Conservation (phyloP, 805 yeast species). For the Schizosaccharomyces cryophilus region DNA sequence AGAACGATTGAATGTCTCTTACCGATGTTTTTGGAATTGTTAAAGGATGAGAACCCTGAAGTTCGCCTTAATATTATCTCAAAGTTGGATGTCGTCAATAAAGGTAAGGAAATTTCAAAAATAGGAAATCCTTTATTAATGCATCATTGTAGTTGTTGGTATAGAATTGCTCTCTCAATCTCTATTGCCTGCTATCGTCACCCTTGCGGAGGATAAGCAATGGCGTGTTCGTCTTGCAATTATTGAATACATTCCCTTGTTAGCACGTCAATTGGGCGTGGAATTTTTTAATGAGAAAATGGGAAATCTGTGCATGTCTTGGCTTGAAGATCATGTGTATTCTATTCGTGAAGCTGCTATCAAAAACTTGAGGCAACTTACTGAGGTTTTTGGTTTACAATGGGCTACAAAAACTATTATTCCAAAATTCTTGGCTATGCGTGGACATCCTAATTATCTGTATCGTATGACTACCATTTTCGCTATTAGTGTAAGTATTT, state of each 20-base stretch:
- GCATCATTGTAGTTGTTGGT: slow-evolving; percentile 39
- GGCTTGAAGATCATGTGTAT: slow-evolving; percentile 95
- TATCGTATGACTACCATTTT: slow-evolving; percentile 78
- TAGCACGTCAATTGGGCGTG: slow-evolving; percentile 84
- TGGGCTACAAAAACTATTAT: slow-evolving; percentile 82
- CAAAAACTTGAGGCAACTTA: slow-evolving; percentile 47
- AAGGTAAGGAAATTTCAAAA: slow-evolving; percentile 11
- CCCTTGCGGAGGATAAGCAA: slow-evolving; percentile 82
- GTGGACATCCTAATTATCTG: slow-evolving; percentile 43
- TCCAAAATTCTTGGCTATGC: slow-evolving; percentile 40
- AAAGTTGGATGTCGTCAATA: slow-evolving; percentile 73
- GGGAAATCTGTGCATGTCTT: slow-evolving; percentile 76
- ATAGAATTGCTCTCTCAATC: slow-evolving; percentile 67
- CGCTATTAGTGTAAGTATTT: slow-evolving; percentile 24
- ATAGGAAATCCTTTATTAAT: background rate
- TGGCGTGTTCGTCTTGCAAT: slow-evolving; percentile 97
- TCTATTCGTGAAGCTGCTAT: slow-evolving; percentile 95
- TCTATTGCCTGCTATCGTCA: slow-evolving; percentile 82
- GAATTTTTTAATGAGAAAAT: slow-evolving; percentile 79
- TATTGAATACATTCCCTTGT: slow-evolving; percentile 81
- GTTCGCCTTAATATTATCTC: slow-evolving; percentile 86
- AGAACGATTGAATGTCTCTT: slow-evolving; percentile 50
- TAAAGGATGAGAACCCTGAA: slow-evolving; percentile 90
- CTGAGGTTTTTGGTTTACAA: slow-evolving; percentile 69
- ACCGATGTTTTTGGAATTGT: slow-evolving; percentile 77